phyloP scores from a whole-genome alignment of 2,329 filamentous ascomycete genomes.

The Ophiognomonia clavigignenti-juglandacearum region DNA sequence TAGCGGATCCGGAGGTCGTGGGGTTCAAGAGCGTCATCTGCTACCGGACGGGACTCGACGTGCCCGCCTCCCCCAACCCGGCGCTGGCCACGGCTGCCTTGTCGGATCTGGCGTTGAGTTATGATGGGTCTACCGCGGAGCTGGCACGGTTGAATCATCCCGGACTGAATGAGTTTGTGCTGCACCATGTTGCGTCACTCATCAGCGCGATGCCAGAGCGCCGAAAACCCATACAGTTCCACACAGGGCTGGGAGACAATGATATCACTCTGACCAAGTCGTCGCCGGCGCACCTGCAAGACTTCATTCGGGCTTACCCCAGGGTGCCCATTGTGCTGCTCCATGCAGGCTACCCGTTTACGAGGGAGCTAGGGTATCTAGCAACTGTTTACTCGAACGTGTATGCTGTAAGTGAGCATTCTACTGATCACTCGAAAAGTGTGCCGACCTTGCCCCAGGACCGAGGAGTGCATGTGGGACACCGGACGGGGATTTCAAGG shows the following conservation, averaged over 20 bases:
- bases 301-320: constrained; percentile 65
- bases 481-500: too few species aligned
- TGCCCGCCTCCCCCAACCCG: constrained; percentile 42
- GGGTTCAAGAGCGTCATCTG: constrained; percentile 83
- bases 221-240: constrained; percentile 73
- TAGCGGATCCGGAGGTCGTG: constrained; percentile 63
- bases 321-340: constrained; percentile 71
- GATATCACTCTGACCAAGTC: constrained; percentile 66
- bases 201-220: constrained; percentile 42
- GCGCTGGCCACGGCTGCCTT: constrained; percentile 37
- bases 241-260: constrained; percentile 77
- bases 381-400: constrained; percentile 74
- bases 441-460: too few species aligned
- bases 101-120: constrained; percentile 27
- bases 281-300: constrained; percentile 71
- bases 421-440: too few species aligned
- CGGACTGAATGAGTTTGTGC: constrained; percentile 64
- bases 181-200: constrained; percentile 57
- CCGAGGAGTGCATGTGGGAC: too few species aligned
- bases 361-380: constrained; percentile 71
- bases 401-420: constrained; percentile 44
- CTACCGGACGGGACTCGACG: constrained; percentile 68
- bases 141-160: constrained; percentile 57
- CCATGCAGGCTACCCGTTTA: constrained; percentile 78
- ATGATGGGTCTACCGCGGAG: constrained; percentile 23